Evolutionary conservation across 2,329 filamentous ascomycete genomes (phyloP), one percentile per base, ranked within the genome.

Genomic region (Ascocoryne sarcoides): DNA sequence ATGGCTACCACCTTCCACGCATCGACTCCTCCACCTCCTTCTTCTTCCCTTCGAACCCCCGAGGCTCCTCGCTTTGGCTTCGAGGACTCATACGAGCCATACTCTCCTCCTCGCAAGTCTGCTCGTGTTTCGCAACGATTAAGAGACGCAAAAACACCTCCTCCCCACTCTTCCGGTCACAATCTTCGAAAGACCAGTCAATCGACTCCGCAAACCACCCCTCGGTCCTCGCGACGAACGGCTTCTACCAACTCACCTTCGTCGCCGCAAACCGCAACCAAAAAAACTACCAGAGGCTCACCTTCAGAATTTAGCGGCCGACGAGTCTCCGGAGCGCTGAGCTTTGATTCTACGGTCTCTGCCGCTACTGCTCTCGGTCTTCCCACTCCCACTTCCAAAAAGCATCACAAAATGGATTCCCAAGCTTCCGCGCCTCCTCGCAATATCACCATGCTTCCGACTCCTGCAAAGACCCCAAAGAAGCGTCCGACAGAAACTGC

Each of bases 391-490:
- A 55, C 45, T 30, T 46, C 42, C 26, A 47, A 54, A 21, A 43
- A 7, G 7, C 23, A 26, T 7, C 23, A 38, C 20, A 54, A 52
- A 45, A 48, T 44, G 40, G 52, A 51, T 7, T 39, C 43, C 33
- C 41, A 40, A 39, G 39, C 44, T 18, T 44, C 38, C 26, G 37
- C 45, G 8, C 34, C 42, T 18, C 14, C 46, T 32, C 48, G 45
- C 33, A 42, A 45, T 33, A 53, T 61, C 40, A 70, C 67, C 47
- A 82, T 84, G 72, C 73, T 89, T 33, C 83, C 82, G 12, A 90
- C 85, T 3, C 85, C 85, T 2, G 74, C 78, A 49, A 89, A 89
- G 66, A 90, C 85, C 3, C 85, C 79, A 1, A 59, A 83, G 66
- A 68, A 72, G 34, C 68, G 69, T 1, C 67, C 66, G 14, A 65